These are phyloP conservation scores for Zoysia matrella DNA, from an alignment of 202 grass and related monocot genomes.

Conservation along the genomic window DNA sequence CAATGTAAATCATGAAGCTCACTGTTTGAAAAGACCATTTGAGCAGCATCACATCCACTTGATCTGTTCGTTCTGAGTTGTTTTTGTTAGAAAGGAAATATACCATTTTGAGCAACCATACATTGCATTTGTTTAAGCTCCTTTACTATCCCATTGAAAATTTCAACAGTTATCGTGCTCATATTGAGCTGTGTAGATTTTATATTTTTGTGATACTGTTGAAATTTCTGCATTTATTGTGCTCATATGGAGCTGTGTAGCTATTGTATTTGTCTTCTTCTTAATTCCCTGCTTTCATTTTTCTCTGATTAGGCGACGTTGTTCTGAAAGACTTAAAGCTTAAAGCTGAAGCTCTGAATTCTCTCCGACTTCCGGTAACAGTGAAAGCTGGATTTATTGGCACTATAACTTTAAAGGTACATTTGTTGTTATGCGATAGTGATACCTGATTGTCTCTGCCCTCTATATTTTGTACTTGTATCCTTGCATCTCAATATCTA, in stretches of 20 bases:
- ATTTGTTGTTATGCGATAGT: slow-evolving; percentile 24
- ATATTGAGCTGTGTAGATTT: too few relatives aligned
- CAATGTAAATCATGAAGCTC: too few relatives aligned
- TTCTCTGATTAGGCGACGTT: slow-evolving; percentile 76
- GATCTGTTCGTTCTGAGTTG: too few relatives aligned
- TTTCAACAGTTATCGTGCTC: too few relatives aligned
- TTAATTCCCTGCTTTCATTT: slow-evolving; percentile 44
- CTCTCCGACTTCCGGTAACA: slow-evolving; percentile 91
- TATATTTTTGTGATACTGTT: too few relatives aligned
- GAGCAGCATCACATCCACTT: too few relatives aligned
- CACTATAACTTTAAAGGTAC: slow-evolving; percentile 96
- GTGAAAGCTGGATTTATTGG: slow-evolving; percentile 98
- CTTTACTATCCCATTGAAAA: too few relatives aligned
- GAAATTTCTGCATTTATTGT: too few relatives aligned
- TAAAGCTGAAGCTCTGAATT: slow-evolving; percentile 98
- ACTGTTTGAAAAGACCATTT: too few relatives aligned
- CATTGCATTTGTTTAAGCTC: too few relatives aligned
- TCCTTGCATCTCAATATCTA: slow-evolving; percentile 6
- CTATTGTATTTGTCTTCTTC: slow-evolving; percentile 3
- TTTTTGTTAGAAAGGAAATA: too few relatives aligned
- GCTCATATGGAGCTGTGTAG: neutral
- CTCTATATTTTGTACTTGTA: slow-evolving; percentile 2
- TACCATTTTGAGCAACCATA: too few relatives aligned
- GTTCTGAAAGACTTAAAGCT: slow-evolving; percentile 96
- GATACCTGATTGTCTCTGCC: slow-evolving; percentile 20